Evolutionary conservation across 2,329 filamentous ascomycete genomes (phyloP).

Genomic region (Cylindrodendrum hubeiense): DNA sequence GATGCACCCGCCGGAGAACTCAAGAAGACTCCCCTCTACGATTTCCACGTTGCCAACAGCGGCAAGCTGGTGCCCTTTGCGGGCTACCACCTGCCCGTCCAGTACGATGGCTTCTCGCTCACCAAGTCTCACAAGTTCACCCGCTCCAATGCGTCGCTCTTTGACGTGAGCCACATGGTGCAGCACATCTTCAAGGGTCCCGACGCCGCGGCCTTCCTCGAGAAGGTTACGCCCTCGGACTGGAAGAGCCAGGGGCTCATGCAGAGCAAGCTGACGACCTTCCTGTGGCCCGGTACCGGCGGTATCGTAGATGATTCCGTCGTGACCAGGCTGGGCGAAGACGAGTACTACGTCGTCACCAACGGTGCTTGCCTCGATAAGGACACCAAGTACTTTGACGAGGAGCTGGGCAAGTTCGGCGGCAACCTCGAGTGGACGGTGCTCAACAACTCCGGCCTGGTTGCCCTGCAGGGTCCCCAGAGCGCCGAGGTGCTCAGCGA

Average conservation of each 20-base stretch:
- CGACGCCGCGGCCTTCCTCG: constrained; percentile 83
- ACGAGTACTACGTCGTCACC: constrained; percentile 91
- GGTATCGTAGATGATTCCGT: constrained; percentile 97
- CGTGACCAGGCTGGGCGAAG: constrained; percentile 81
- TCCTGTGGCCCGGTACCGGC: constrained; percentile 83
- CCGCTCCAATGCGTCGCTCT: constrained; percentile 86
- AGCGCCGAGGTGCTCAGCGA: constrained; percentile 76
- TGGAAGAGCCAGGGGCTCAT: constrained; percentile 73
- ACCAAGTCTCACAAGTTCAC: constrained; percentile 92
- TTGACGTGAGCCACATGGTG: constrained; percentile 97
- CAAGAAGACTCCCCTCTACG: constrained; percentile 80
- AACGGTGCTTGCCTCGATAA: constrained; percentile 94
- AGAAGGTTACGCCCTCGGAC: constrained; percentile 84
- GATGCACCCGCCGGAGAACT: constrained; percentile 50
- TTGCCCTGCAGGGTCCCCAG: constrained; percentile 91
- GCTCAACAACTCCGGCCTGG: constrained; percentile 78
- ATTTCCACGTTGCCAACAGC: constrained; percentile 81
- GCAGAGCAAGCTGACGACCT: constrained; percentile 84
- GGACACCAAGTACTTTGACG: constrained; percentile 81
- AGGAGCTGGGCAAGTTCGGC: constrained; percentile 73
- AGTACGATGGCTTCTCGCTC: constrained; percentile 83
- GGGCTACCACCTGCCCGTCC: constrained; percentile 91
- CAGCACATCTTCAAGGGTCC: constrained; percentile 89
- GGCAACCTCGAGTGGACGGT: constrained; percentile 75
- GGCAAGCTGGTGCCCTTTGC: constrained; percentile 98